Base-by-base conservation (phyloP, 352 stramenopile genomes). In the Phytophthora meadii region DNA sequence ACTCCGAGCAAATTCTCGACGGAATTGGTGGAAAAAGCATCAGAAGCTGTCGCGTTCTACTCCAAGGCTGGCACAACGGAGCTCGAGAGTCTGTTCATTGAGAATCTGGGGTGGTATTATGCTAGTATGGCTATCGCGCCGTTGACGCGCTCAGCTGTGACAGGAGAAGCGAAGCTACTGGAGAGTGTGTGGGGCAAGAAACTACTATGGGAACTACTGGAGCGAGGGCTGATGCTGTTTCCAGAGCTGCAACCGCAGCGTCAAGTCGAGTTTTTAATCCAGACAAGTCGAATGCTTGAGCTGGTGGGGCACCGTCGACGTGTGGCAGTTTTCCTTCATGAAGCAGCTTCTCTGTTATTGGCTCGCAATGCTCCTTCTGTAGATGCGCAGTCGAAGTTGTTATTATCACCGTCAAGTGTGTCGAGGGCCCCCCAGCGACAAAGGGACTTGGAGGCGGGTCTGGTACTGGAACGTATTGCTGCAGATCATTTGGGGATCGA, bases 21-120 rank as follows among this genome's bases (percentile, higher is more conserved):
- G 22, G 87, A 94, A 61, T 68, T 96, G 17, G 72, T 94, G 36
- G 88, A 96, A 30, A 92, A 92, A 58, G 73, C 82, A 0, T 93
- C 86, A 0, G 88, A 96, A 36, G 86, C 88, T 0, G 58, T 91
- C 12, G 55, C 66, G 7, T 65, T 92, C 50, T 96, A 96, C 61
- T 76, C 82, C 1, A 82, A 80, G 27, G 83, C 81, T 4, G 79
- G 84, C 24, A 86, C 83, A 39, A 70, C 28, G 12, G 84, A 89
- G 27, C 77, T 96, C n/a, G 86, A 94, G 60, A 87, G 79, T 50
- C 37, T 87, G 34, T 51, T 96, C 2, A 75, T 96, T 22, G 72
- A 90, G 47, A 83, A 88, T 42, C 53, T 93, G 5, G 88, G 77
- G 2, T 89, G 78, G 73, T 93, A 94, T 41, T 94, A 93, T 50